These are phyloP conservation scores for Puya raimondii DNA, from an alignment of 176 grass and related monocot species.

Conservation along the genomic window DNA sequence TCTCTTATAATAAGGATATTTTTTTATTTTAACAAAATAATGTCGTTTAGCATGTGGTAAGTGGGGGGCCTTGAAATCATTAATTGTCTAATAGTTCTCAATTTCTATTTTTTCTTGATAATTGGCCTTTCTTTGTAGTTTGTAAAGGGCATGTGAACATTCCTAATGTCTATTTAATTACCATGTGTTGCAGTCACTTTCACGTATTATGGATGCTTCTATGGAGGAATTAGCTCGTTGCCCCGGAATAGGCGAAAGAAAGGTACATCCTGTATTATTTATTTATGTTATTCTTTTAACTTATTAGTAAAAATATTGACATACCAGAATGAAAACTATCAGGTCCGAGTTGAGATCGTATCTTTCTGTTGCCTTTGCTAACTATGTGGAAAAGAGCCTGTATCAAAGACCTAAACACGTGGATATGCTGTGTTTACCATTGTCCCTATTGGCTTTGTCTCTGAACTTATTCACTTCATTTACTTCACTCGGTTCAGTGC, in stretches of 20 bases:
- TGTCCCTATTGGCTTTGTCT: too few species aligned
- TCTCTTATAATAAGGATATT: background rate
- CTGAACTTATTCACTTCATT: background rate
- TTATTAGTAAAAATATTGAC: background rate
- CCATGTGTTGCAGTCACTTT: conserved; percentile 63
- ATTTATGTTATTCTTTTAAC: background rate
- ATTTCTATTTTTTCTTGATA: background rate
- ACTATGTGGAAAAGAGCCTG: too few species aligned
- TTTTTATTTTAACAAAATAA: background rate
- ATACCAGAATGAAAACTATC: background rate
- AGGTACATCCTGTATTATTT: conserved; percentile 34
- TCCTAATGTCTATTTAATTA: background rate
- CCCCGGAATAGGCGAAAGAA: conserved; percentile 90
- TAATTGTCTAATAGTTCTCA: background rate
- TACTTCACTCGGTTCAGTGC: background rate
- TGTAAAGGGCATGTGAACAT: background rate
- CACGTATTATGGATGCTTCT: conserved; percentile 88
- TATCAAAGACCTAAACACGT: too few species aligned
- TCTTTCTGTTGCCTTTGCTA: too few species aligned
- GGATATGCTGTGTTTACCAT: too few species aligned
- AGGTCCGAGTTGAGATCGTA: too few species aligned
- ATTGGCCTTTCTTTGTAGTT: background rate
- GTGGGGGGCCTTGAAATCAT: too few species aligned
- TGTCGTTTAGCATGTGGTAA: too few species aligned
- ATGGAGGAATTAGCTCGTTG: conserved; percentile 90